phyloP scores from a whole-genome alignment of 352 stramenopile genomes.

The Phytophthora hibernalis region DNA sequence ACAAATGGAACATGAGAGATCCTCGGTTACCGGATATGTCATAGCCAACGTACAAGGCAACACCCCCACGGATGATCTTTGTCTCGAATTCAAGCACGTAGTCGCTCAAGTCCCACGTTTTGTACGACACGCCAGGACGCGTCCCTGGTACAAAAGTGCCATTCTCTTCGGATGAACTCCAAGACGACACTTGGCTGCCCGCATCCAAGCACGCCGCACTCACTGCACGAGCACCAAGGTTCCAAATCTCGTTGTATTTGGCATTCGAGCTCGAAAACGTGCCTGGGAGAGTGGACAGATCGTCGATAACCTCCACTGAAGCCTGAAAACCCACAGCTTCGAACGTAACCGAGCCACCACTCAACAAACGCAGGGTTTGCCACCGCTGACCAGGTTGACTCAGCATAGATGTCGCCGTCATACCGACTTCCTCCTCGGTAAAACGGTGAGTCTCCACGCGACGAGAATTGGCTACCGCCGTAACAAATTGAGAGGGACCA shows the following conservation, averaged over 20 bases:
- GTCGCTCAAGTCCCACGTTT: too few relatives aligned
- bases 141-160: too few relatives aligned
- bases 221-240: slow-evolving; percentile 25
- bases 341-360: slow-evolving; percentile 21
- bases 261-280: slow-evolving; percentile 30
- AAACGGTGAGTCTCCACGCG: not conserved
- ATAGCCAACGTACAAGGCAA: too few relatives aligned
- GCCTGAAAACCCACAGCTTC: slow-evolving; percentile 22
- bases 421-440: not conserved
- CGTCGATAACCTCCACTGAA: slow-evolving; percentile 24
- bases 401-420: not conserved
- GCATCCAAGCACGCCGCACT: slow-evolving; percentile 1
- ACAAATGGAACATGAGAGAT: too few relatives aligned
- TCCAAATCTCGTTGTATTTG: slow-evolving; percentile 33
- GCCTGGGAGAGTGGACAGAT: slow-evolving; percentile 15
- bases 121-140: too few relatives aligned
- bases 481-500: too few relatives aligned
- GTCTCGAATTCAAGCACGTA: too few relatives aligned
- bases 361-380: slow-evolving; percentile 17
- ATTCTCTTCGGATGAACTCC: slow-evolving; percentile 23
- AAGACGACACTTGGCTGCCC: slow-evolving; percentile 19
- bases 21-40: too few relatives aligned
- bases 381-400: not conserved
- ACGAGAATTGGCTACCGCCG: not conserved
- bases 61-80: too few relatives aligned